A percentile compares a stretch with the other conserved stretches of the same genome.
phyloP scores from a whole-genome alignment of 2,329 filamentous ascomycete genomes.

The Cladosporium austrohemisphaericum region DNA sequence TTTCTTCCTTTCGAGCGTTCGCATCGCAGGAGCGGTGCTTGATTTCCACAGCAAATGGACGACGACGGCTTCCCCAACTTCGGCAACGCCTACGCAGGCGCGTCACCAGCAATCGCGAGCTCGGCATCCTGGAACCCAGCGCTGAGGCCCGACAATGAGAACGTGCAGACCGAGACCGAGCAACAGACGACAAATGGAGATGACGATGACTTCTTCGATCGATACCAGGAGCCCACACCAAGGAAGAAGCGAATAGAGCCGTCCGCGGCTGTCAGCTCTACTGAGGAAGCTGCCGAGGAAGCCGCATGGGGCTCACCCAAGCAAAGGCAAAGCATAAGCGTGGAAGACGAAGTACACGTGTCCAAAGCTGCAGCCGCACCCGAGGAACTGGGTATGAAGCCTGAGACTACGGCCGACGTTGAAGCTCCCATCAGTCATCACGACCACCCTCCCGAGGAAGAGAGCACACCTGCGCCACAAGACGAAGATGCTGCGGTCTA shows the following conservation, averaged over 20 bases:
- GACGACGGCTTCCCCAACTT: conserved; percentile 38
- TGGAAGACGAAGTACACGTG: conserved; percentile 15
- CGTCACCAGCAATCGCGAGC: conserved; percentile 6
- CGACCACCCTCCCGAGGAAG: conserved; percentile 11
- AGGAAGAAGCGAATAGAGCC: conserved; percentile 17
- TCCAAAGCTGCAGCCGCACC: conserved; percentile 8
- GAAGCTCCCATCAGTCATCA: conserved; percentile 16
- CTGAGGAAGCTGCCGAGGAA: background rate
- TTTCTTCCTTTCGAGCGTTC: background rate
- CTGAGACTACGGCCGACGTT: conserved; percentile 15
- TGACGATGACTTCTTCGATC: conserved; percentile 36
- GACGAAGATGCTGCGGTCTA: conserved; percentile 27
- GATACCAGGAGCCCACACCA: conserved; percentile 28
- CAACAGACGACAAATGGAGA: conserved; percentile 20
- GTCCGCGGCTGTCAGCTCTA: background rate
- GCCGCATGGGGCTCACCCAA: conserved; percentile 4
- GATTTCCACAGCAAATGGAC: conserved; percentile 22
- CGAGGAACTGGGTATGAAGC: conserved; percentile 16
- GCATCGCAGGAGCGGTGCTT: conserved; percentile 7
- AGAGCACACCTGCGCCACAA: background rate
- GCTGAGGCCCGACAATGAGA: conserved; percentile 7
- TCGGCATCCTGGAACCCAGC: conserved; percentile 14
- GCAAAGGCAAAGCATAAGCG: conserved; percentile 16
- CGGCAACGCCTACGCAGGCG: conserved; percentile 36
- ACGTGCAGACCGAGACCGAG: background rate